Percentiles rank a stretch among this genome's conserved stretches.
Conservation (phyloP, 257 asterid species). For the Jaltomata sinuosa region DNA sequence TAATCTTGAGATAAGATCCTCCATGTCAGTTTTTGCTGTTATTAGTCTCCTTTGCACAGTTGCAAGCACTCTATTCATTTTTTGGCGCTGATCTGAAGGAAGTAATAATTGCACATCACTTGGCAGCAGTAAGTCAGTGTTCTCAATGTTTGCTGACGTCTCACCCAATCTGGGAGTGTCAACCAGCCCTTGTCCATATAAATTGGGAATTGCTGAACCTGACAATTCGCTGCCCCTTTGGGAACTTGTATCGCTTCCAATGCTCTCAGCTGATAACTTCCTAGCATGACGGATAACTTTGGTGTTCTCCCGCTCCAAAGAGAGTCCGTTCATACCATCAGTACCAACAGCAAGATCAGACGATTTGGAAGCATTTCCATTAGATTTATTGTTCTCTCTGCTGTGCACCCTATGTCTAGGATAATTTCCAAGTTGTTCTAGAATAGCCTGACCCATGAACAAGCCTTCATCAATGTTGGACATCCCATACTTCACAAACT, state of each 20-base stretch:
- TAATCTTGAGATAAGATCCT: slow-evolving; percentile 93
- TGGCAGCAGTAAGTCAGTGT: slow-evolving; percentile 41
- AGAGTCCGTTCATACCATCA: slow-evolving; percentile 21
- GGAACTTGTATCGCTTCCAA: slow-evolving; percentile 71
- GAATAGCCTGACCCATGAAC: slow-evolving; percentile 89
- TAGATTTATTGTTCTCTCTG: slow-evolving; percentile 26
- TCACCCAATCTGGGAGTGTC: slow-evolving; percentile 39
- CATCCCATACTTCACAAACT: slow-evolving; percentile 91
- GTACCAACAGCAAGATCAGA: slow-evolving; percentile 16
- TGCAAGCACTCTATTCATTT: slow-evolving; percentile 57
- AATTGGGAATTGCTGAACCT: slow-evolving; percentile 32
- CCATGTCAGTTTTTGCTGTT: slow-evolving; percentile 93
- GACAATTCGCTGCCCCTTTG: slow-evolving; percentile 55
- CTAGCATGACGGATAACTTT: slow-evolving; percentile 42
- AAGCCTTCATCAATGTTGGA: slow-evolving; percentile 92
- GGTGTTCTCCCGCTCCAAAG: slow-evolving; percentile 22
- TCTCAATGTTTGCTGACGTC: slow-evolving; percentile 29
- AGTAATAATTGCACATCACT: slow-evolving; percentile 61
- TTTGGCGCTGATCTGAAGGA: slow-evolving; percentile 82
- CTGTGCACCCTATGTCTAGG: slow-evolving; percentile 52
- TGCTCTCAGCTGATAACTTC: slow-evolving; percentile 60
- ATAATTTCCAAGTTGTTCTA: slow-evolving; percentile 72
- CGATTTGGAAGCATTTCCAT: slow-evolving; percentile 53
- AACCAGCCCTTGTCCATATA: slow-evolving; percentile 37
- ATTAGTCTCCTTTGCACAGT: slow-evolving; percentile 70